Evolutionary conservation across 106 monocot genomes (phyloP), one percentile per base, ranked within the genome.

Genomic region (Apostasia ramifera): DNA sequence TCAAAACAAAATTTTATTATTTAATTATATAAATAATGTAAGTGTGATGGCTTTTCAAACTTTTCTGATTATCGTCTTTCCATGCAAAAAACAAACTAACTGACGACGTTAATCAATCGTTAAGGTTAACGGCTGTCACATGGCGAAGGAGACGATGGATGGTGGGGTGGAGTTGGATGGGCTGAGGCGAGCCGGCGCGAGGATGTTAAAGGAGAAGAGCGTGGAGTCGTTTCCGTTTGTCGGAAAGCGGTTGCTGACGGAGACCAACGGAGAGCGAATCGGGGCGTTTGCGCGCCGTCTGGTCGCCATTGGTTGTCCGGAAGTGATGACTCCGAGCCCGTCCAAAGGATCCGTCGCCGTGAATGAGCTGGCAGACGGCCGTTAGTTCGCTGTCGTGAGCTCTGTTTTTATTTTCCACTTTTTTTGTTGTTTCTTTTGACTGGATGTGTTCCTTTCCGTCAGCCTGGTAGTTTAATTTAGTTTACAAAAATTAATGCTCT

Each of bases 161-260:
- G 47, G 81, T 49, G 77, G 83, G 0, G 81, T 38, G 38, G 88
- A 89, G 39, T 79, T 89, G 68, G 77, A 86, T 43, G 64, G 49
- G 9, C 54, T 93, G 44, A 1, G 68, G 8, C 68, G 66, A 14
- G 72, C 72, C 8, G 89, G 83, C 0, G 93, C 86, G 45, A 83
- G 86, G 55, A 93, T 89, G 86, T 59, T 93, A 70, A 76, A 80
- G 72, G 86, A 93, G 66, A 85, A 81, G 75, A 85, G 86, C 64
- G 83, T 89, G 48, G 83, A 89, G 72, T 89, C 93, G 0, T 69
- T 86, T 8, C 48, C 86, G 66, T 93, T 93, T 54, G 86, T 80
- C 7, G 93, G 93, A 44, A 89, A 82, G 77, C 74, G 76, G 40
- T 71, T 89, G n/a, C 65, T 69, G 0, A 85, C 83, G 74, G 58